Base-by-base conservation (phyloP, 495 filamentous ascomycete genomes). In the Penicillium arizonense region DNA sequence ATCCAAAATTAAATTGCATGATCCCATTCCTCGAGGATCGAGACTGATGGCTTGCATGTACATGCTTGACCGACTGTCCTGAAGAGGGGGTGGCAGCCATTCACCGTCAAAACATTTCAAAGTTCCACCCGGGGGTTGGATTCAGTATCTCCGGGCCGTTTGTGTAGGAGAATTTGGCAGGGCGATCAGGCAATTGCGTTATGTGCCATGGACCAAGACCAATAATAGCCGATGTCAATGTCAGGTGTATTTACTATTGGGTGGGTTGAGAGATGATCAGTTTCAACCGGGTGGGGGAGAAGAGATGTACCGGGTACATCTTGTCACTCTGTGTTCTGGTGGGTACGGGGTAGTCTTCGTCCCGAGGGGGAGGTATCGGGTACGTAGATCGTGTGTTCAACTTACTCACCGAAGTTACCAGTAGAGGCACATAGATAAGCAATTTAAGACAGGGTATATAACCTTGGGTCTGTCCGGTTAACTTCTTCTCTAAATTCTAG, bases 301-400 rank as follows among this genome's bases (percentile, higher is more conserved):
- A 47, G 36, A 23, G 41, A 51, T 44, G 55, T 57, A 61, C 58
- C 32, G 50, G 42, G 54, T 51, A 54, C 45, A 50, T 52, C 37
- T 52, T 20, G 47, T 55, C 51, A 51, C 42, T 44, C 32, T 37
- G 21, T 50, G 57, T 61, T 33, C 52, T 61, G 61, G 58, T 50
- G 61, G 58, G 37, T 64, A 64, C 61, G 48, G 61, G 61, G 57
- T 64, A 58, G 32, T 16, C 30, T 40, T 24, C 33, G 53, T 53
- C 45, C 51, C 47, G 23, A 41, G 30, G 20, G n/a, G 12, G 23
- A 32, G 39, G 53, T 60, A 53, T 30, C 28, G 39, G 26, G 49
- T 61, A 61, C 58, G 42, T 54, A 44, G 50, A 21, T 45, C 47
- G 37, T 40, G 6, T 50, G 36, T 50, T 50, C 28, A 35, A 30